These are phyloP conservation scores for Bryoerythrophyllum caledonicum DNA, from an alignment of 225 moss, liverwort and hornwort genomes.

Conservation along the genomic window DNA sequence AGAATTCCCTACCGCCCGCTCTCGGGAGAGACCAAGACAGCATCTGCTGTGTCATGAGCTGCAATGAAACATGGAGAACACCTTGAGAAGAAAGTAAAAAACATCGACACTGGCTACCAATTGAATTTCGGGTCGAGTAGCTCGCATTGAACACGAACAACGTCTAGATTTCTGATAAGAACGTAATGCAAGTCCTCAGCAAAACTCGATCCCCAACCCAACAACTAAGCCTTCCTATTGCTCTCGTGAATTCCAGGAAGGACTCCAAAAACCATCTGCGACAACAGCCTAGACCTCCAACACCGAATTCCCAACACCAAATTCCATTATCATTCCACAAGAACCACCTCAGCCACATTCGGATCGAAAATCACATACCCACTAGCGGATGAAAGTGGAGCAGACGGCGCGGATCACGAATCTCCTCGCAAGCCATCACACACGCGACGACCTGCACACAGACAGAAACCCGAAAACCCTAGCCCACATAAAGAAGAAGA, in stretches of 20 bases:
- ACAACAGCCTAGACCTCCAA: slow-evolving; percentile 8
- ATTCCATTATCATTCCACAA: slow-evolving; percentile 4
- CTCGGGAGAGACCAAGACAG: slow-evolving; percentile 21
- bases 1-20: slow-evolving; percentile 30
- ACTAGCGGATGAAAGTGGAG: slow-evolving; percentile 17
- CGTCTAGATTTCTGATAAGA: not conserved
- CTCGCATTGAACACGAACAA: slow-evolving; percentile 9
- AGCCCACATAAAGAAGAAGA: not conserved
- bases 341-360: not conserved
- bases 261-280: not conserved
- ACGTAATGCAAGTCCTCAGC: slow-evolving; percentile 17
- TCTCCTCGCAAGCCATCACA: slow-evolving; percentile 36
- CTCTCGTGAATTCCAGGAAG: too few species aligned
- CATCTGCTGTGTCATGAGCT: slow-evolving; percentile 32
- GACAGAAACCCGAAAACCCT: slow-evolving; percentile 28
- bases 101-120: not conserved
- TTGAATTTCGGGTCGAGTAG: not conserved
- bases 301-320: not conserved
- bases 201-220: slow-evolving; percentile 14
- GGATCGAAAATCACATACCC: not conserved
- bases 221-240: not conserved
- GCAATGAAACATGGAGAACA: slow-evolving; percentile 19
- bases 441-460: slow-evolving; percentile 20
- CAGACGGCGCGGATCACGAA: slow-evolving; percentile 10
- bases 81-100: too few species aligned